These are phyloP conservation scores for Starmerella vaccinii DNA, from an alignment of 805 yeast species.

Conservation along the genomic window DNA sequence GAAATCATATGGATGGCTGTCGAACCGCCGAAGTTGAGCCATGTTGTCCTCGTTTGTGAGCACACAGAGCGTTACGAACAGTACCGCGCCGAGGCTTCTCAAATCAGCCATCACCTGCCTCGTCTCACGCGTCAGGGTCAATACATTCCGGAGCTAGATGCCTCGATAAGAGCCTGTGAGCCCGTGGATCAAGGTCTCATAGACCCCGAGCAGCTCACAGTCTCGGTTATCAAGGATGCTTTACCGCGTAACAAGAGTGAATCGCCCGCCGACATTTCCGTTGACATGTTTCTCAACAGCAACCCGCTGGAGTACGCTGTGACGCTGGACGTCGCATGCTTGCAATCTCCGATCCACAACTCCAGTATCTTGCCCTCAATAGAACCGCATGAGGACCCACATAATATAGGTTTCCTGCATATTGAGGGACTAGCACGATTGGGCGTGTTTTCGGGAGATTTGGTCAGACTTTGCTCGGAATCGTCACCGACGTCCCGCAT, in stretches of 20 bases:
- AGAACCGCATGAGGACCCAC: slow-evolving; percentile 37
- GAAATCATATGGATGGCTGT: slow-evolving; percentile 11
- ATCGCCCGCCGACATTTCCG: not conserved
- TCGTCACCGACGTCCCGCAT: slow-evolving; percentile 17
- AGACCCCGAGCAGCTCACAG: slow-evolving; percentile 29
- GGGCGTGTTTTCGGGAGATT: slow-evolving; percentile 62
- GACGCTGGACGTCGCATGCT: slow-evolving; percentile 10
- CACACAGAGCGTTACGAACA: slow-evolving; percentile 41
- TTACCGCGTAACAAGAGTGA: not conserved
- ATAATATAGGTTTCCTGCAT: slow-evolving; percentile 39
- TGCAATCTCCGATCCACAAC: slow-evolving; percentile 11
- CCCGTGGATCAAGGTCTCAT: slow-evolving; percentile 64
- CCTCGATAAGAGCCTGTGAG: slow-evolving; percentile 51
- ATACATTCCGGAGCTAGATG: slow-evolving; percentile 37
- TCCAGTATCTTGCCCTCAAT: slow-evolving; percentile 16
- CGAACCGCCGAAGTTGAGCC: slow-evolving; percentile 29
- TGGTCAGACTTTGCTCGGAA: slow-evolving; percentile 30
- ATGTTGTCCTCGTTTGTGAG: slow-evolving; percentile 34
- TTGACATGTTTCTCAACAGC: slow-evolving; percentile 14
- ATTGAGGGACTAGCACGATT: slow-evolving; percentile 44
- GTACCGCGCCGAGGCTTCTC: not conserved
- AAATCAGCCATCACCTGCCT: slow-evolving; percentile 25
- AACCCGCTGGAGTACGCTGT: not conserved
- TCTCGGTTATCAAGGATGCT: slow-evolving; percentile 22
- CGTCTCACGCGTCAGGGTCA: slow-evolving; percentile 37